Evolutionary conservation across 2,329 filamentous ascomycete genomes (phyloP).

Genomic region (Phaeomoniella chlamydospora): DNA sequence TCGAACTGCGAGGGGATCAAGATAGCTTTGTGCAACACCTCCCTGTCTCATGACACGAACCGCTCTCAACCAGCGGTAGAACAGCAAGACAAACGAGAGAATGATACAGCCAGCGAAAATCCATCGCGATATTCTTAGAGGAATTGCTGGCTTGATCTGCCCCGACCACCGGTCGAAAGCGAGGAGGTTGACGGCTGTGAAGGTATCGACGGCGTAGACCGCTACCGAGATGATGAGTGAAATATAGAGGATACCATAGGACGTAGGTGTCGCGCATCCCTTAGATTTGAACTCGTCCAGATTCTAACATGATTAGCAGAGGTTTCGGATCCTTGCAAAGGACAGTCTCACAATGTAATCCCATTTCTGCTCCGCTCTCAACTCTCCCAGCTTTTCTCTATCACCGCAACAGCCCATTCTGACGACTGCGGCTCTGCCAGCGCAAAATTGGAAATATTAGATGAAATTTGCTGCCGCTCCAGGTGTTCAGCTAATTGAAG

Average conservation of each 20-base stretch:
- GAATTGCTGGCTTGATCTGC: conserved; percentile 63
- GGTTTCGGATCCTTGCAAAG: conserved; percentile 1
- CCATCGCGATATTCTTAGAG: conserved; percentile 73
- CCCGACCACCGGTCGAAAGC: conserved; percentile 82
- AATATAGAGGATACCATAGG: conserved; percentile 74
- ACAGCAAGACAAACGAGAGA: conserved; percentile 69
- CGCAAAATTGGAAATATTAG: neutral
- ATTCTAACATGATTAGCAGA: conserved; percentile 23
- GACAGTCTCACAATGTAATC: conserved; percentile 61
- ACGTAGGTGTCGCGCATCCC: conserved; percentile 62
- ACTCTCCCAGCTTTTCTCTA: conserved; percentile 44
- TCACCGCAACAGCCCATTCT: conserved; percentile 55
- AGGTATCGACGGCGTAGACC: conserved; percentile 81
- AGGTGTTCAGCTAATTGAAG: neutral
- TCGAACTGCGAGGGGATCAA: conserved; percentile 74
- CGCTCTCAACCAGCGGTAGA: conserved; percentile 67
- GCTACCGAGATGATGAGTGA: conserved; percentile 64
- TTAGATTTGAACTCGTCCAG: conserved; percentile 67
- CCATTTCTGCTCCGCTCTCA: conserved; percentile 82
- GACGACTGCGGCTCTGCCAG: neutral
- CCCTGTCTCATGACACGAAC: conserved; percentile 68
- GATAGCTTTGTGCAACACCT: conserved; percentile 79
- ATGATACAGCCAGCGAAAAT: conserved; percentile 91
- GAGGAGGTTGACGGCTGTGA: conserved; percentile 82
- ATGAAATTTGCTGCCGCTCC: neutral